Base-by-base conservation (phyloP, 2,329 filamentous ascomycete species). In the Penicillium sp. region DNA sequence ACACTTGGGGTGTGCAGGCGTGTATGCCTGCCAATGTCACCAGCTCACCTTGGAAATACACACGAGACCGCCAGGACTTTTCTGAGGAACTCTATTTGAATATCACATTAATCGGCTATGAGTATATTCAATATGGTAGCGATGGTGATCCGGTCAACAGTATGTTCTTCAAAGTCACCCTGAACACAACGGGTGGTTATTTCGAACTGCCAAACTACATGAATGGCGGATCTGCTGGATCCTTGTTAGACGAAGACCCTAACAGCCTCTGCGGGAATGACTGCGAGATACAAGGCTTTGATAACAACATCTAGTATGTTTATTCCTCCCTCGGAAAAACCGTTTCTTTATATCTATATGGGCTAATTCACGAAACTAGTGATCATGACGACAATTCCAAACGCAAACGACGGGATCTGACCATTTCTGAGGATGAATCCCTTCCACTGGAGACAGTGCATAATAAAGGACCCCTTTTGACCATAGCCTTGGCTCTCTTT, bases 201-300 rank as follows among this genome's bases (percentile, higher is more conserved):
- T 74, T 74, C 51, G 70, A 71, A 59, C 54, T 72, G 10, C 70
- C 70, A 10, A 72, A 66, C 49, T 65, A 69, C 54, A 57, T 64
- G 53, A 73, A 72, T 37, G 56, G 58, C 16, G 55, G 57, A 4
- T 31, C 45, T 26, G 39, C 68, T 1, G 68, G 68, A 1, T 50
- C 56, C 14, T 51, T 66, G 14, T 52, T 64, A 16, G 57, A 60
- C 5, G 49, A 46, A 4, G 58, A 60, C n/a, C 57, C 59, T 1
- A 47, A n/a, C 11, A 21, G 8, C 4, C 27, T 16, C 27, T 55
- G 51, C 1, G 31, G 39, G 10, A 11, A 51, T n/a, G 14, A 46
- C 16, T 46, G 44, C 16, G 27, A 27, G 22, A 10, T 16, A 13
- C n/a, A 22, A 22, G 46, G 45, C 9, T 33, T 31, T 2, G 8